Evolutionary conservation across 306 rosid species (phyloP), one percentile per base, ranked within the genome.

Genomic region (Vicia sativa): DNA sequence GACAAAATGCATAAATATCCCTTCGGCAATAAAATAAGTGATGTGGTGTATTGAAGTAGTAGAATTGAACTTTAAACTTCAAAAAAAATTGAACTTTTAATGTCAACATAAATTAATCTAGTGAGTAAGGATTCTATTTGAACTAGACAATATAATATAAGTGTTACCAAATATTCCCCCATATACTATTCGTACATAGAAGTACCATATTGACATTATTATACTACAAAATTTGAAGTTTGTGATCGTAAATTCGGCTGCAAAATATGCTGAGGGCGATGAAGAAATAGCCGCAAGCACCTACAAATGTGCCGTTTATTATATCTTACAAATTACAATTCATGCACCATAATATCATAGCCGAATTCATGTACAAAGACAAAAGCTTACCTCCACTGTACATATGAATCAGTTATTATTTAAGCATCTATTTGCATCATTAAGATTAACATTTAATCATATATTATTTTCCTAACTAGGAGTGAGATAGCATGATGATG

Each of bases 161-260:
- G 34, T 29, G 34, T 29, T 29, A 3, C 4, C 34, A 29, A 29
- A 29, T 29, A 29, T 23, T 1, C 26, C 26, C 2, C 26, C 26
- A 23, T 23, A 23, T 23, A 23, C 2, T 23, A 23, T 7, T 5
- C 14, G 7, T 52, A 7, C 45, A 7, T 16, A 16, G 16, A 49
- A 49, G 55, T 49, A 9, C 5, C 13, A 49, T 3, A 69, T 11
- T 42, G 9, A 23, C 18, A 43, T 3, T 14, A 41, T 35, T 12
- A 0, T 54, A 31, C 39, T 54, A 65, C 7, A 56, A 54, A 18
- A 38, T 49, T 11, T 13, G 74, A 75, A 49, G 56, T 39, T 16
- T 59, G 43, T 56, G 68, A 18, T 49, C 4, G 43, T 39, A 59
- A 67, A n/a, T 75, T 75, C 79, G 70, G 79, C 74, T 39, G 39